phyloP scores from a whole-genome alignment of 768 basidiomycete genomes.

The Xanthoconium purpureum region DNA sequence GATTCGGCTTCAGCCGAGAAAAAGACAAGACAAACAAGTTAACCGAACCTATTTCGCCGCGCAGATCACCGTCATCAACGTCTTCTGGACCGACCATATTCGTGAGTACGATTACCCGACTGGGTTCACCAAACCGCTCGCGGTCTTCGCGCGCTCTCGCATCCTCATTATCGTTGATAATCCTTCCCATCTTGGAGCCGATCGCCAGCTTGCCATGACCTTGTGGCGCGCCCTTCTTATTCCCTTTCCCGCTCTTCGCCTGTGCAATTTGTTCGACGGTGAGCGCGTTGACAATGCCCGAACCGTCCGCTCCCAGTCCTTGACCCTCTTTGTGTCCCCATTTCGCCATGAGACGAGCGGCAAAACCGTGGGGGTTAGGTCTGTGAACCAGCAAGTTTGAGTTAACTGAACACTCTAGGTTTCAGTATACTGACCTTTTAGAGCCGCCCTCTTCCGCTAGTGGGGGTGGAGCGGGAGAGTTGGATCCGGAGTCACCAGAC shows the following conservation, averaged over 20 bases:
- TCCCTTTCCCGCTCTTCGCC: slow-evolving; percentile 36
- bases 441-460: slow-evolving; percentile 30
- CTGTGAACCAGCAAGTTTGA: slow-evolving; percentile 21
- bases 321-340: slow-evolving; percentile 96
- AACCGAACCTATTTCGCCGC: slow-evolving; percentile 79
- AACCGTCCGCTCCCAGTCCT: slow-evolving; percentile 80
- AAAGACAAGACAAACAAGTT: neutral
- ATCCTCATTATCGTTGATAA: slow-evolving; percentile 89
- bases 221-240: slow-evolving; percentile 36
- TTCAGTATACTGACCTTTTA: slow-evolving; percentile 11
- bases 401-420: neutral
- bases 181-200: slow-evolving; percentile 77
- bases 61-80: slow-evolving; percentile 77
- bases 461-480: slow-evolving; percentile 28
- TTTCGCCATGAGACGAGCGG: slow-evolving; percentile 88
- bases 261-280: slow-evolving; percentile 64
- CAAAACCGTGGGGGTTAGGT: slow-evolving; percentile 71
- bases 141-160: slow-evolving; percentile 71
- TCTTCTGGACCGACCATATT: slow-evolving; percentile 89
- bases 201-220: slow-evolving; percentile 38
- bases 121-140: slow-evolving; percentile 83
- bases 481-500: slow-evolving; percentile 24
- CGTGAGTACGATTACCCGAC: slow-evolving; percentile 83
- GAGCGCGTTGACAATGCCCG: slow-evolving; percentile 87
- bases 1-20: neutral